Percentiles rank a stretch among this genome's conserved stretches.
Conservation (phyloP, 2,329 filamentous ascomycete species). For the Colletotrichum neosansevieriae region DNA sequence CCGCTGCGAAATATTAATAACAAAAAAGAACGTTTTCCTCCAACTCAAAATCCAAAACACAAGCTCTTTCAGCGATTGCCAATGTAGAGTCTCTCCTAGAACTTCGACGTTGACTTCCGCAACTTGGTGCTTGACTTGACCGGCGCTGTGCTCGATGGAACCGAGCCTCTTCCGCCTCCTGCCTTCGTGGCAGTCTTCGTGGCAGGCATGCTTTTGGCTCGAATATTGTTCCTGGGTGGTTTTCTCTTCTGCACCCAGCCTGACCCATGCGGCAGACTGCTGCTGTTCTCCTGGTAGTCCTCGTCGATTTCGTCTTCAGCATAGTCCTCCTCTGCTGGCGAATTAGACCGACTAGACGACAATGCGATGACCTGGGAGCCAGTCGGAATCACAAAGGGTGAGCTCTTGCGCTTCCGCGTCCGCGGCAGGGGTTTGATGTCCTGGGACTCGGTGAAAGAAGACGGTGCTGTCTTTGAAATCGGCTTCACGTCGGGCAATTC, state of each 20-base stretch:
- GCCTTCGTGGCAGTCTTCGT: neutral
- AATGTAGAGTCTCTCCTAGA: conserved; percentile 11
- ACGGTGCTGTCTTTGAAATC: conserved; percentile 35
- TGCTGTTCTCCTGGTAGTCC: conserved; percentile 46
- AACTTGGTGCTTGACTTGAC: neutral
- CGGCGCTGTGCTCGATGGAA: conserved; percentile 16
- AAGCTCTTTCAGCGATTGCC: neutral
- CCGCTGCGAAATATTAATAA: conserved; percentile 7
- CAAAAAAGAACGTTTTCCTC: neutral
- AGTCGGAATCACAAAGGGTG: conserved; percentile 45
- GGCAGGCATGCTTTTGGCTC: conserved; percentile 30
- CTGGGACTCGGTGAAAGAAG: neutral
- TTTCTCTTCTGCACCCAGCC: conserved; percentile 43
- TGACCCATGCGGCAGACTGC: conserved; percentile 33
- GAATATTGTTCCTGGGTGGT: neutral
- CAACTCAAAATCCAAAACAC: neutral
- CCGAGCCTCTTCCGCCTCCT: conserved; percentile 1
- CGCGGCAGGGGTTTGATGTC: conserved; percentile 1
- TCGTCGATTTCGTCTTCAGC: conserved; percentile 55
- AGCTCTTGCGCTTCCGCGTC: conserved; percentile 11
- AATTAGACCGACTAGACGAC: conserved; percentile 43
- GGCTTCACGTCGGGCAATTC: conserved; percentile 39
- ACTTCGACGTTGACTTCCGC: conserved; percentile 7
- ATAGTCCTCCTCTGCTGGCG: conserved; percentile 46
- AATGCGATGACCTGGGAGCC: conserved; percentile 50